phyloP scores from a whole-genome alignment of 2,329 filamentous ascomycete species.

The Stachybotrys chartarum region DNA sequence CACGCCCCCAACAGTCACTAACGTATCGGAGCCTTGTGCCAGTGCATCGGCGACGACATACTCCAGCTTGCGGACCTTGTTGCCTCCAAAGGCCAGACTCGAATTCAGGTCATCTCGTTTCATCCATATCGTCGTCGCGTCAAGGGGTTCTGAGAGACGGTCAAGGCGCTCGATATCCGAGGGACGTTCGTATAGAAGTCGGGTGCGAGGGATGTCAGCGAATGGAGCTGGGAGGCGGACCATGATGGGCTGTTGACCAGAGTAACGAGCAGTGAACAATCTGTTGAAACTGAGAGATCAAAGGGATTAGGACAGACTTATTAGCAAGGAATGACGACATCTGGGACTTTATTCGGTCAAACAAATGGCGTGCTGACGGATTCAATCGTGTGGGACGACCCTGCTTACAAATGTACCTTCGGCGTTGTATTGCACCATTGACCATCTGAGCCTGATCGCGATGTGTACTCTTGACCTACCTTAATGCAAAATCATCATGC shows the following conservation, averaged over 20 bases:
- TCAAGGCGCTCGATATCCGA: slow-evolving; percentile 5
- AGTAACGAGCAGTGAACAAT: neutral
- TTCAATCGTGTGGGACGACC: no score
- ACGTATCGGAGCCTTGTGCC: neutral
- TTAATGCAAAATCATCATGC: no score
- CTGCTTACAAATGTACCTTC: no score
- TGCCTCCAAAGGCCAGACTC: slow-evolving; percentile 3
- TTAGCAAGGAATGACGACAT: no score
- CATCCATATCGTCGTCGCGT: neutral
- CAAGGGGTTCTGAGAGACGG: neutral
- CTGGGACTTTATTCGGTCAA: no score
- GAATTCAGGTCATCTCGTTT: slow-evolving; percentile 3
- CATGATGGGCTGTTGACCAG: neutral
- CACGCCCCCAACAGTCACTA: slow-evolving; percentile 3
- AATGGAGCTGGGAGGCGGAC: slow-evolving; percentile 6
- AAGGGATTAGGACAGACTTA: no score
- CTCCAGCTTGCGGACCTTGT: slow-evolving; percentile 5
- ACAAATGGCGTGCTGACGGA: no score
- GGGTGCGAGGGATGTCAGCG: slow-evolving; percentile 6
- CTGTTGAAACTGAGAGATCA: no score
- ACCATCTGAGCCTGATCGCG: no score
- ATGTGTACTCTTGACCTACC: no score
- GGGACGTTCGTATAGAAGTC: slow-evolving; percentile 5
- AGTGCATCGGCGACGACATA: slow-evolving; percentile 4
- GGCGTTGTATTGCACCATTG: no score